Evolutionary conservation across 2,329 filamentous ascomycete genomes (phyloP).

Genomic region (Exophiala bonariae): DNA sequence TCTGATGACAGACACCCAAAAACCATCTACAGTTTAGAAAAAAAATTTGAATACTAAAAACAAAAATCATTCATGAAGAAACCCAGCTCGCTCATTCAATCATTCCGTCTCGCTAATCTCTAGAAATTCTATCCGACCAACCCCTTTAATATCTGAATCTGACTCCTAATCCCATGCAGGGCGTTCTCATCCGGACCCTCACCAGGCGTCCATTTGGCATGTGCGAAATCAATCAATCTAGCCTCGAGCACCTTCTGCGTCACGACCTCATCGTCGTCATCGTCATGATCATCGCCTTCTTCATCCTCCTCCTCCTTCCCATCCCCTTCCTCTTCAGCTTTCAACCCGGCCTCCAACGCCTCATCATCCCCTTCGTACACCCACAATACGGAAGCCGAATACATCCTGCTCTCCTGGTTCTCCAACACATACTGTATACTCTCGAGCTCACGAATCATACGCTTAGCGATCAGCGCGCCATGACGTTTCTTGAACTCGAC

Average conservation of each 20-base stretch:
- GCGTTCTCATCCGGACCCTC: conserved; percentile 83
- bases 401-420: conserved; percentile 65
- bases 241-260: conserved; percentile 71
- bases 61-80: too few relatives aligned
- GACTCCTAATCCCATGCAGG: conserved; percentile 70
- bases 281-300: conserved; percentile 41
- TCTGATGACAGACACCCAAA: too few relatives aligned
- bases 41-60: too few relatives aligned
- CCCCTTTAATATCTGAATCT: conserved; percentile 69
- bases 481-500: conserved; percentile 36
- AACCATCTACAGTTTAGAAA: too few relatives aligned
- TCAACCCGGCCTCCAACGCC: conserved; percentile 52
- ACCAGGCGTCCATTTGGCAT: conserved; percentile 80
- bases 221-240: conserved; percentile 95
- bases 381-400: conserved; percentile 63
- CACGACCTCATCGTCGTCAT: conserved; percentile 56
- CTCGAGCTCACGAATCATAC: conserved; percentile 43
- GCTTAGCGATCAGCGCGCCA: conserved; percentile 42
- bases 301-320: conserved; percentile 22
- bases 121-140: conserved; percentile 5
- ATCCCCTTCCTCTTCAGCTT: conserved; percentile 40
- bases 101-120: too few relatives aligned
- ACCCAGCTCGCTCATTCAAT: too few relatives aligned
- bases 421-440: conserved; percentile 51
- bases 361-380: conserved; percentile 66